These are phyloP conservation scores for Kondoa malvinella DNA, from an alignment of 768 basidiomycete genomes.

Conservation along the genomic window DNA sequence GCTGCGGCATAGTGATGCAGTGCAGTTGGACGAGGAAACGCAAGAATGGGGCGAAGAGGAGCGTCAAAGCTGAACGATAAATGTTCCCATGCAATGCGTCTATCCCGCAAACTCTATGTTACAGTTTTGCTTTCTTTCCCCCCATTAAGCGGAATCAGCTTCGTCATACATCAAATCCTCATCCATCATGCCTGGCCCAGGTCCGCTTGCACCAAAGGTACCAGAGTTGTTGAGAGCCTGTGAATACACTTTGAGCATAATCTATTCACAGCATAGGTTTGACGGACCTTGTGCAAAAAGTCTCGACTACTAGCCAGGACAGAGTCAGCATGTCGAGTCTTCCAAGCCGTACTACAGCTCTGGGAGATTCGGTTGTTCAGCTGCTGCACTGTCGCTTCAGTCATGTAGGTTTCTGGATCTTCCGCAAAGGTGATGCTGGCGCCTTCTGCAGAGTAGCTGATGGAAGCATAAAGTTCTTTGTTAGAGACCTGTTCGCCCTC, in stretches of 20 bases:
- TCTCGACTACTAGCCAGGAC: background rate
- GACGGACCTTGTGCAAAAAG: background rate
- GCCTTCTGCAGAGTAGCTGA: background rate
- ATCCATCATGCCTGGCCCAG: background rate
- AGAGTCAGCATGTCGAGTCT: background rate
- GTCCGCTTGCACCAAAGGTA: background rate
- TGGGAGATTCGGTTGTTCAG: background rate
- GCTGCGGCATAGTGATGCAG: background rate
- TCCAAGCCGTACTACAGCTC: background rate
- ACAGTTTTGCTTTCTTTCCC: background rate
- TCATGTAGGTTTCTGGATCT: conserved; percentile 2
- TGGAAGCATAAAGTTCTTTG: background rate
- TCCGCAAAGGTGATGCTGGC: background rate
- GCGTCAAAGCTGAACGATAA: background rate
- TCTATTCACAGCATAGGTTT: background rate
- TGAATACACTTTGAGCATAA: background rate
- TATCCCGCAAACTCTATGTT: background rate
- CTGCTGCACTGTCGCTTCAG: background rate
- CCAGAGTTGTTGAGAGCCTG: background rate
- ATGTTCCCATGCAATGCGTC: background rate
- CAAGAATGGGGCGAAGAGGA: background rate
- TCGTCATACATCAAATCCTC: background rate
- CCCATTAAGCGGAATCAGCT: background rate
- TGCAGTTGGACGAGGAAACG: background rate
- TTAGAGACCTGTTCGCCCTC: background rate